Evolutionary conservation across 23 red algal species (phyloP).

Genomic region (Gracilaria domingensis): DNA sequence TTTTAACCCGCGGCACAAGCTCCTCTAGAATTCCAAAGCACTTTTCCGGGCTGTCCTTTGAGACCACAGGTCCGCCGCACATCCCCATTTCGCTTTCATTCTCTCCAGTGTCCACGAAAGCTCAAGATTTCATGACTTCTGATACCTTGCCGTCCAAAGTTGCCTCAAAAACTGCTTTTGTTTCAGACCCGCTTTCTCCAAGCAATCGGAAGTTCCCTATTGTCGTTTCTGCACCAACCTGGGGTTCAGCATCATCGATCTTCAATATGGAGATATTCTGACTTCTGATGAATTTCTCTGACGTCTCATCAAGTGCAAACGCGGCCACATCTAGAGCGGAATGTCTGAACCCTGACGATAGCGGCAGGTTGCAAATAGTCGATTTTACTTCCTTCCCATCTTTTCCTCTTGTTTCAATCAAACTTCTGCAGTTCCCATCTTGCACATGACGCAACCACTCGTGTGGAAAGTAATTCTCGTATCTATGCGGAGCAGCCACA

Average conservation of each 20-base stretch:
- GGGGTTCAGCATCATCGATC: slow-evolving; percentile 2
- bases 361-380: slow-evolving; percentile 16
- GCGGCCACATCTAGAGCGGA: slow-evolving; percentile 78
- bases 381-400: slow-evolving; percentile 49
- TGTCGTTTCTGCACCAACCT: slow-evolving; percentile 3
- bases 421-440: slow-evolving; percentile 71
- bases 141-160: slow-evolving; percentile 46
- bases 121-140: slow-evolving; percentile 32
- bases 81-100: slow-evolving; percentile 75
- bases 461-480: slow-evolving; percentile 80
- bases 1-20: slow-evolving; percentile 58
- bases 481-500: slow-evolving; percentile 91
- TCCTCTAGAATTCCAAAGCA: slow-evolving; percentile 71
- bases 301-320: slow-evolving; percentile 53
- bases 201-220: slow-evolving; percentile 45
- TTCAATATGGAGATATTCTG: slow-evolving; percentile 21
- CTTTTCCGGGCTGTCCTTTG: not conserved
- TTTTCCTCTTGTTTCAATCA: slow-evolving; percentile 52
- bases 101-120: slow-evolving; percentile 59
- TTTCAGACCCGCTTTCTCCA: slow-evolving; percentile 67
- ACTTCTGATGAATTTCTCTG: not conserved
- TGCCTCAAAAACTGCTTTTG: slow-evolving; percentile 36
- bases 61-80: slow-evolving; percentile 78
- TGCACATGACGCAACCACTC: slow-evolving; percentile 83
- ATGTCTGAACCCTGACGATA: slow-evolving; percentile 64